Evolutionary conservation across 225 moss, liverwort and hornwort genomes (phyloP).

Genomic region (Pseudoscleropodium purum): DNA sequence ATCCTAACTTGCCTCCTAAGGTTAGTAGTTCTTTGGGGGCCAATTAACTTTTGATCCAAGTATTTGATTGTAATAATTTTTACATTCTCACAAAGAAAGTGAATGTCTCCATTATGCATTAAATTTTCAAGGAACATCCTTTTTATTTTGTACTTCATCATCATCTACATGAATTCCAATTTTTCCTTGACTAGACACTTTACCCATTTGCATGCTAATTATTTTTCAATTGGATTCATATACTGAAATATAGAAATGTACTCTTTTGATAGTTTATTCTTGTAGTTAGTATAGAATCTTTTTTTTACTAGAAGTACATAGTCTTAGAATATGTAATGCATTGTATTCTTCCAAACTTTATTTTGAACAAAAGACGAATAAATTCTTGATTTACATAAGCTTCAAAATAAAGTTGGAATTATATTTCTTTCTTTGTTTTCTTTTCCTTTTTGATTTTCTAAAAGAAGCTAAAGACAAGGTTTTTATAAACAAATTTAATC

Average conservation of each 20-base stretch:
- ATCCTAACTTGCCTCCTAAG: too few relatives aligned
- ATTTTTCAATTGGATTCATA: background rate
- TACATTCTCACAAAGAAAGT: too few relatives aligned
- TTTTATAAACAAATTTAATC: too few relatives aligned
- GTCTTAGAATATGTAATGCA: background rate
- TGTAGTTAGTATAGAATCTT: background rate
- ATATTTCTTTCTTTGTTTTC: background rate
- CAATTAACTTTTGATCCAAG: too few relatives aligned
- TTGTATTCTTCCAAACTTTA: accelerated
- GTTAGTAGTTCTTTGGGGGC: too few relatives aligned
- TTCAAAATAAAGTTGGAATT: background rate
- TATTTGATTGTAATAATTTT: too few relatives aligned
- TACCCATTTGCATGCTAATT: background rate
- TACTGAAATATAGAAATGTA: background rate
- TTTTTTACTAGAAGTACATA: accelerated
- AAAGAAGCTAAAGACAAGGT: too few relatives aligned
- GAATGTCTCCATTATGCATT: too few relatives aligned
- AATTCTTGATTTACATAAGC: background rate
- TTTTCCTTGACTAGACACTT: background rate
- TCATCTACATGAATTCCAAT: too few relatives aligned
- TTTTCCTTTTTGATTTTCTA: too few relatives aligned
- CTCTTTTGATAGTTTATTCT: background rate
- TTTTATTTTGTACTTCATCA: too few relatives aligned
- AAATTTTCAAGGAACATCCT: too few relatives aligned
- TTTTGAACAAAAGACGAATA: background rate